Evolutionary conservation across 768 basidiomycete genomes (phyloP), one percentile per base, ranked within the genome.

Genomic region (Dictyophora rubrovolvata): DNA sequence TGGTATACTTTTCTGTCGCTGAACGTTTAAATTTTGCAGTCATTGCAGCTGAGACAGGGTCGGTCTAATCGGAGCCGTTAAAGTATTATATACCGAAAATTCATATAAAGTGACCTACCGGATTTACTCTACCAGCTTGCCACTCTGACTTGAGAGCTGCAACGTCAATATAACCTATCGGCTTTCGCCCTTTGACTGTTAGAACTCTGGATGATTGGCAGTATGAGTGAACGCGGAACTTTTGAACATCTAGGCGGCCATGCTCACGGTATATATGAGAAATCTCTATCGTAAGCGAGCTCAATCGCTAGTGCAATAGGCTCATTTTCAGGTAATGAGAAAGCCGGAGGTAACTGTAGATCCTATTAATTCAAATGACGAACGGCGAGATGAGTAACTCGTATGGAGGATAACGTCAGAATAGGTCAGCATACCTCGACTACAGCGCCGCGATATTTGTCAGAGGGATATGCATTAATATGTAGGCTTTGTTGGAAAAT

Each of bases 241-340:
- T 5, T 12, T 4, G 42, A 16, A 51, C 20, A 22, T 17, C 16
- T 33, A 5, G 37, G 18, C 47, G n/a, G 21, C 48, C 5, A 36
- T 20, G 72, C 73, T 66, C 65, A 94, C 93, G 93, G 93, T 61
- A 95, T 85, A 65, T 94, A 86, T 17, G 92, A 92, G 72, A 94
- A 96, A 68, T 96, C 93, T 35, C 92, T 83, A 63, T 96, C 93
- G 65, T 93, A 95, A 0, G 93, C 93, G 22, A 87, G 79, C 64
- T 91, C 90, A 28, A 95, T 81, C 1, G 89, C 93, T 21, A 80
- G 77, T 9, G 81, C 78, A 59, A 94, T 83, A 18, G 81, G 77
- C 66, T 90, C 90, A 60, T 78, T 77, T 11, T 77, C 73, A 8
- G 87, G 86, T 2, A 95, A 76, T 16, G 86, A 81, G 69, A 94